Evolutionary conservation across 176 grass and related monocot species (phyloP).

Genomic region (Triticum monococcum): DNA sequence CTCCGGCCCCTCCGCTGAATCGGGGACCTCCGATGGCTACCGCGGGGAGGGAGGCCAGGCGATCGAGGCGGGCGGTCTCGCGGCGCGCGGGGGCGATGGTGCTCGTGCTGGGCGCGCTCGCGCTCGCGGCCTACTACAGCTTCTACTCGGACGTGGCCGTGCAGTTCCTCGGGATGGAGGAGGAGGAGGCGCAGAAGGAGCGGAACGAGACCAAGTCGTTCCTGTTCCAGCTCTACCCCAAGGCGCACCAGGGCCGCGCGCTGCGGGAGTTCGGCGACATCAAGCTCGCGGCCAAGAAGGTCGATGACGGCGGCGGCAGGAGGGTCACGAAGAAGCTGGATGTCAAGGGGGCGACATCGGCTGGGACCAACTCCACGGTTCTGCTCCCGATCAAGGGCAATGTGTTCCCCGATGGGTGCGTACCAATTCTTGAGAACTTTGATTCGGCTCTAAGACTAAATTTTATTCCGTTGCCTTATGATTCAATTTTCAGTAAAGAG

Average conservation of each 20-base stretch:
- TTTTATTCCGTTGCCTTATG: neutral
- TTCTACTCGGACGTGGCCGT: slow-evolving; percentile 70
- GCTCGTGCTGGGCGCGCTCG: slow-evolving; percentile 46
- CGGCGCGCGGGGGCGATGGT: slow-evolving; percentile 30
- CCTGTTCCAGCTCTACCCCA: slow-evolving; percentile 75
- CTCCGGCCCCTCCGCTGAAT: neutral
- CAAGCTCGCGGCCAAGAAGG: slow-evolving; percentile 55
- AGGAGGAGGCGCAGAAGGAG: slow-evolving; percentile 54
- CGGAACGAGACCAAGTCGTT: slow-evolving; percentile 75
- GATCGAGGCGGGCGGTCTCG: slow-evolving; percentile 22
- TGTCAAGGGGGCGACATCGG: neutral
- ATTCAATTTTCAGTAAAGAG: neutral
- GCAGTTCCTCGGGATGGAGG: slow-evolving; percentile 62
- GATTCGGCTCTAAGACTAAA: neutral
- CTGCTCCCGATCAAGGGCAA: slow-evolving; percentile 87
- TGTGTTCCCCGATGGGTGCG: slow-evolving; percentile 92
- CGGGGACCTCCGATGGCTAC: neutral
- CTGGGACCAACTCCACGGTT: slow-evolving; percentile 46
- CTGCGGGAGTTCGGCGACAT: slow-evolving; percentile 64
- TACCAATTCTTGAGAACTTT: neutral
- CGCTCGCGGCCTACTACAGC: slow-evolving; percentile 59
- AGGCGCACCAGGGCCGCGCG: slow-evolving; percentile 51
- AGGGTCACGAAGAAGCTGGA: slow-evolving; percentile 31
- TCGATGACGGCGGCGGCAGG: slow-evolving; percentile 11
- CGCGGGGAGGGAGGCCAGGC: neutral